phyloP scores from a whole-genome alignment of 306 rosid genomes.

The Quercus variabilis region DNA sequence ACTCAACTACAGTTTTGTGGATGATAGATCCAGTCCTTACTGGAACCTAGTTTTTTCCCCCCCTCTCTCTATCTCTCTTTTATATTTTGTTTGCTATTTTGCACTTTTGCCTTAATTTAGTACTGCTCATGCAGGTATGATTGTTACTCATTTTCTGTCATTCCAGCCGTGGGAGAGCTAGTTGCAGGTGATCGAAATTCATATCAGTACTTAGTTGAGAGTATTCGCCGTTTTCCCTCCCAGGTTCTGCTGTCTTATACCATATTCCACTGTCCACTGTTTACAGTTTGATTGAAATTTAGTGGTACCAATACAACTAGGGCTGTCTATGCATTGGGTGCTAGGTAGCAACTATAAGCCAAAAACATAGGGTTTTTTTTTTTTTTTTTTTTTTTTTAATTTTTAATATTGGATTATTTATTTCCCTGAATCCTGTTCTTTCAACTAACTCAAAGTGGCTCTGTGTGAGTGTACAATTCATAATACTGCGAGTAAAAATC shows the following conservation, averaged over 20 bases:
- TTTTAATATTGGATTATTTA: background rate
- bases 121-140: conserved; percentile 60
- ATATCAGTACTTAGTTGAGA: conserved; percentile 94
- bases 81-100: background rate
- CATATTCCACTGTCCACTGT: background rate
- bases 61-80: background rate
- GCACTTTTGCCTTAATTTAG: conserved; percentile 15
- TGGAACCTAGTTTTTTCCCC: background rate
- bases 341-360: background rate
- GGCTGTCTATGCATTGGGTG: background rate
- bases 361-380: background rate
- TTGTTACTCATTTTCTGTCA: conserved; percentile 67
- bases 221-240: conserved; percentile 80
- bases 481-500: background rate
- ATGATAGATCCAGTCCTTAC: background rate
- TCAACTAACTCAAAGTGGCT: background rate
- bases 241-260: conserved; percentile 49
- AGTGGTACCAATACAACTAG: background rate
- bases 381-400: too few species aligned
- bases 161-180: conserved; percentile 76
- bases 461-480: background rate
- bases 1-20: background rate
- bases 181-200: conserved; percentile 83
- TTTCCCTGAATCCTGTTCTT: background rate
- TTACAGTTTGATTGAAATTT: conserved; percentile 9